Evolutionary conservation across 2,329 filamentous ascomycete species (phyloP).

Genomic region (Exutisphaerella laricina): DNA sequence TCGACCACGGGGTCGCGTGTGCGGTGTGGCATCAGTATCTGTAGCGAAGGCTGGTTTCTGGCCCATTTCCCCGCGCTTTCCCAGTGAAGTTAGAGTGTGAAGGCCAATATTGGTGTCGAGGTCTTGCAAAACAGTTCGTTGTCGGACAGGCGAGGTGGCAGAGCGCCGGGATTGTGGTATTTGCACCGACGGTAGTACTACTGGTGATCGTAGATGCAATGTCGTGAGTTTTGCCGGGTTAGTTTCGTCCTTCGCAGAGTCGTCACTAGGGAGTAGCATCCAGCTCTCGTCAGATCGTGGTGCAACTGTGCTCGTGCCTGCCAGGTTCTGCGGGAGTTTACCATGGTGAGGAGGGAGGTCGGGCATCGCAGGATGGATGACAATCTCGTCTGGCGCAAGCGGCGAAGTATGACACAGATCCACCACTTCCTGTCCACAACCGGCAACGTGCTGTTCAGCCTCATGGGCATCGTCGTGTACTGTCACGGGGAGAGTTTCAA

Average conservation of each 20-base stretch:
- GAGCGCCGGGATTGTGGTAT: conserved; percentile 5
- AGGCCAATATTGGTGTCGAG: conserved; percentile 25
- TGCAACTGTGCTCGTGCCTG: too few species aligned
- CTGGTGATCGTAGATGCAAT: neutral
- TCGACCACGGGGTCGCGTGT: conserved; percentile 21
- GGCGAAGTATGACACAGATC: conserved; percentile 12
- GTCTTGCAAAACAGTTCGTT: conserved; percentile 20
- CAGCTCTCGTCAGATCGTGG: conserved; percentile 11
- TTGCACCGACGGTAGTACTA: neutral
- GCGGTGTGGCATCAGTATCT: neutral
- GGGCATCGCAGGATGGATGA: too few species aligned
- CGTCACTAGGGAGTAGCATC: conserved; percentile 16
- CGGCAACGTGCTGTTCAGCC: too few species aligned
- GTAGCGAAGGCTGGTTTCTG: conserved; percentile 6
- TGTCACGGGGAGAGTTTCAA: neutral
- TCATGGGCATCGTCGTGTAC: neutral
- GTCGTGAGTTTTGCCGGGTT: neutral
- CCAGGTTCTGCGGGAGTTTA: too few species aligned
- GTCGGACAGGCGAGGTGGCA: conserved; percentile 15
- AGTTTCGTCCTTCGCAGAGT: conserved; percentile 1
- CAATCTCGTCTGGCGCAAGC: neutral
- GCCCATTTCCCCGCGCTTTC: conserved; percentile 3
- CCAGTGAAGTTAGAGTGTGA: conserved; percentile 9
- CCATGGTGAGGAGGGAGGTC: too few species aligned
- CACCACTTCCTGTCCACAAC: conserved; percentile 2